Evolutionary conservation across 768 basidiomycete genomes (phyloP), one percentile per base, ranked within the genome.

Genomic region (Xanthoconium stramineum): DNA sequence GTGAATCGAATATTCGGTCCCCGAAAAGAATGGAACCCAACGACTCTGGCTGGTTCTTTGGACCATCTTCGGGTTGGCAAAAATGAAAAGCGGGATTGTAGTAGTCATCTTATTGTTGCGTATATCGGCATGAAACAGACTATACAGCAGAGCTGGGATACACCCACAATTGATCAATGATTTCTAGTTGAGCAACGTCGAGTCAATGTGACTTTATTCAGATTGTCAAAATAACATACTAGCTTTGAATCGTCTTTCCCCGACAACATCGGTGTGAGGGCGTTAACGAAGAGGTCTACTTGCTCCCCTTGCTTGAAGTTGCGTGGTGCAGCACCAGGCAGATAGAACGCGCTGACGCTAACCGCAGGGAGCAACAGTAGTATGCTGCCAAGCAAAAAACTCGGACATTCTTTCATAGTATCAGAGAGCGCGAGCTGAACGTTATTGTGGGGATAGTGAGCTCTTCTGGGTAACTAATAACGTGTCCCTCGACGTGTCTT

Each of bases 1-100:
- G 90, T 4, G 92, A 92, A 65, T 88, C 85, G 71, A 94, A 91
- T 63, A 98, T 93, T 60, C 96, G 81, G 76, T 98, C 96, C 15
- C 96, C 96, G 62, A 97, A 97, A n/a, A 98, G 76, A 64, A 98
- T 94, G 17, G 91, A 91, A 7, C 96, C 96, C 29, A 98, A 75
- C 2, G 86, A 88, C 71, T 95, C 94, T 4, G 92, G 88, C 67
- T 86, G 85, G 62, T 82, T 83, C 67, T 83, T 71, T 20, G 85
- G 80, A 11, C 92, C 94, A 19, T 76, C 86, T 40, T 79, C 73
- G 28, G 96, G 96, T 55, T 82, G 67, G 67, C 96, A 98, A 72
- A 98, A 97, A 58, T 84, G 85, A 59, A 98, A 89, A 51, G 79
- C 78, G 3, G 87, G 82, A 65, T 94, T 83, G 72, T 98, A 98